These are phyloP conservation scores for Cornus controversa DNA, from an alignment of 148 eudicot genomes.

Conservation along the genomic window DNA sequence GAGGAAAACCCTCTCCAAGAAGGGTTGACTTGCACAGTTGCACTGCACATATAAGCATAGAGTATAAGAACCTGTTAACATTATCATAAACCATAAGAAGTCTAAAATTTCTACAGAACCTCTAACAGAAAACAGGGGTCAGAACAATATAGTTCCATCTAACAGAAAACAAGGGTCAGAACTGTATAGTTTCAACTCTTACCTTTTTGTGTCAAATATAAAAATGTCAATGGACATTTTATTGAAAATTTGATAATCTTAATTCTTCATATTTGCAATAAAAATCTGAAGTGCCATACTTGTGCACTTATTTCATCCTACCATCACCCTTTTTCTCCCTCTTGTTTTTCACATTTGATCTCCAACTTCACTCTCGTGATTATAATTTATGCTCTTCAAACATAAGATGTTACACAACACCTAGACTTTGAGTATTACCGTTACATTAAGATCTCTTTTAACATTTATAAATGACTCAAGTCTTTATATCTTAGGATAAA, in stretches of 20 bases:
- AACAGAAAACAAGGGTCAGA: not conserved
- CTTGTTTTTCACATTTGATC: not conserved
- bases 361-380: not conserved
- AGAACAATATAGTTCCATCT: not conserved
- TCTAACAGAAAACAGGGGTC: not conserved
- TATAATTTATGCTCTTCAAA: no score
- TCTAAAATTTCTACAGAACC: not conserved
- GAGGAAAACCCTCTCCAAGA: no score
- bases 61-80: not conserved
- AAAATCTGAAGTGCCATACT: not conserved
- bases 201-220: no score
- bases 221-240: not conserved
- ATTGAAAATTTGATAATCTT: not conserved
- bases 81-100: not conserved
- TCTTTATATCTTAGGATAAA: not conserved
- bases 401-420: no score
- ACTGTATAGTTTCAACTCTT: not conserved
- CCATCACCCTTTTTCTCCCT: not conserved
- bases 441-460: no score
- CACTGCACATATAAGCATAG: no score
- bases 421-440: no score
- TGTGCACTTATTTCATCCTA: slow-evolving; percentile 1
- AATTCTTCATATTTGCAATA: not conserved
- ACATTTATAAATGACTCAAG: not conserved
- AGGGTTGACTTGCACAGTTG: no score